Evolutionary conservation across 345 rosid species (phyloP), one percentile per base, ranked within the genome.

Genomic region (Eucalyptus rudis): DNA sequence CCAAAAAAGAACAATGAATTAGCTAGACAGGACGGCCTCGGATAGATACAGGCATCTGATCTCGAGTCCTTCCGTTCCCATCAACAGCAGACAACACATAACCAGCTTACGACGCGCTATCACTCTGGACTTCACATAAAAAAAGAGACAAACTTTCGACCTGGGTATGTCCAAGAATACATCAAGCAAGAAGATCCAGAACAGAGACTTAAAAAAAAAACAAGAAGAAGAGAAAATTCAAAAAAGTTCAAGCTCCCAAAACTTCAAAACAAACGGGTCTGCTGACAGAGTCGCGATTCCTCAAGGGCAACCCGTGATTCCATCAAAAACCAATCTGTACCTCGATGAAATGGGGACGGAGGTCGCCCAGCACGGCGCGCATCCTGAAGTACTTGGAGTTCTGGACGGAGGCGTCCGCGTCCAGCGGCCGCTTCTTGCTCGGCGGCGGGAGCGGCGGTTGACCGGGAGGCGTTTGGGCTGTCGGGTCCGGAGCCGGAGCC

Each of bases 351-450:
- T 81, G 91, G 85, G 93, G 93, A 49, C 94, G 91, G 51, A 93
- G 90, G 49, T 90, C 93, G 76, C 87, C 88, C 68, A 93, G 89
- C 87, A 91, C 87, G 52, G 92, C 81, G 36, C 93, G 93, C 90
- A 93, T 90, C 91, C 90, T 92, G 86, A 89, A 92, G 94, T 93
- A 94, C 87, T 90, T 87, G 87, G 94, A 93, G 51, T 95, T 93
- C 80, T 92, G 94, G 58, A 93, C 49, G 87, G 89, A 91, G 56
- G 52, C 89, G 88, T 88, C 89, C 86, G 83, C 90, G 62, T 95
- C 98, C 80, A 91, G 93, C 8, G 94, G 87, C 85, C 96, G 93
- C 90, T 96, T 97, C 93, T 91, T 93, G 89, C 90, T 92, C 66
- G 83, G 90, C 22, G 91, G 88, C 13, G 92, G 31, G 80, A 92